Conservation (phyloP, 352 stramenopile species). For the Phytophthora boehmeriae region DNA sequence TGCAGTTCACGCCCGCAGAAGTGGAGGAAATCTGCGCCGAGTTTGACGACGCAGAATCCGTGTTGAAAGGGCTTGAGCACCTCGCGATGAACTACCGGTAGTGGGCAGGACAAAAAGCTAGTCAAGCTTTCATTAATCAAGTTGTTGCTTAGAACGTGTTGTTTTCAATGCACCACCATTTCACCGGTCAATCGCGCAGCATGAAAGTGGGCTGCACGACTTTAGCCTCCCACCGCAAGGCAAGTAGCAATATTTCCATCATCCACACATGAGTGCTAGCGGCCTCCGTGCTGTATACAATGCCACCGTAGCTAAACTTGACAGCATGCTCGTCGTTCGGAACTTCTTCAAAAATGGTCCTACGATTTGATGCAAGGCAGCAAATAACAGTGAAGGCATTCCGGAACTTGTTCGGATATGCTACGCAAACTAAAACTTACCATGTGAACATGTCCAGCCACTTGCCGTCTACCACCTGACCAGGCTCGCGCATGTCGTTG, state of each 20-base stretch:
- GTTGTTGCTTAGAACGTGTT: background rate
- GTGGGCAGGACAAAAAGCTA: background rate
- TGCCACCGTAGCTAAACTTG: constrained; percentile 57
- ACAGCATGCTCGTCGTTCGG: constrained; percentile 33
- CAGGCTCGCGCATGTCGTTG: constrained; percentile 4
- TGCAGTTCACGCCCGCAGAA: constrained; percentile 45
- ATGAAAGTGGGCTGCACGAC: constrained; percentile 51
- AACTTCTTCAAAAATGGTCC: constrained; percentile 54
- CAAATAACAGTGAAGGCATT: background rate
- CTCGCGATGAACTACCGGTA: constrained; percentile 13
- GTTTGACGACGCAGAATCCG: constrained; percentile 42
- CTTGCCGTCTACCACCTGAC: constrained; percentile 17
- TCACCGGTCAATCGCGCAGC: constrained; percentile 11
- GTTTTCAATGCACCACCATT: background rate
- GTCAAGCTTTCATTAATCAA: background rate
- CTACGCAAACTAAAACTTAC: constrained; percentile 17
- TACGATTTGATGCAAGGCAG: constrained; percentile 7
- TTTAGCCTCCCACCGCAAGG: constrained; percentile 60
- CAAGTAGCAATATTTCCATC: constrained; percentile 68
- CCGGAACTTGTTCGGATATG: background rate
- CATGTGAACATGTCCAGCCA: constrained; percentile 74
- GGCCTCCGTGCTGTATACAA: constrained; percentile 43
- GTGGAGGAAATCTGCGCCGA: constrained; percentile 60
- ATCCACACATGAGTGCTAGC: constrained; percentile 61
- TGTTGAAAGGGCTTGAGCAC: constrained; percentile 35